A percentile compares a stretch with the other conserved stretches of the same genome.
Evolutionary conservation across 2,329 filamentous ascomycete genomes (phyloP).

Genomic region (Celoporthe dispersa): DNA sequence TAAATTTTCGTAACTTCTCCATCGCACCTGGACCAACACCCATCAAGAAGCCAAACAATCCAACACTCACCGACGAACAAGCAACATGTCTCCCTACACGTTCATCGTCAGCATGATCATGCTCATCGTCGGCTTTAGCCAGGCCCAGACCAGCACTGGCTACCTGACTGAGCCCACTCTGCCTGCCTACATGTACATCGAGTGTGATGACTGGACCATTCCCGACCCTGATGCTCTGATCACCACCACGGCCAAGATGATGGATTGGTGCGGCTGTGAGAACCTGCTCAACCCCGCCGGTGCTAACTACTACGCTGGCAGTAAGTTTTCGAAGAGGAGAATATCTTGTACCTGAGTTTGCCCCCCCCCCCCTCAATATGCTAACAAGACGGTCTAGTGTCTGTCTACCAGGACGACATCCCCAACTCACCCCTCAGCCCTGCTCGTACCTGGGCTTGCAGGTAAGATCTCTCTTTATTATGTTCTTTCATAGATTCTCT

Average conservation of each 20-base stretch:
- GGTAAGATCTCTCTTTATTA: not conserved
- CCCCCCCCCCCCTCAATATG: not conserved
- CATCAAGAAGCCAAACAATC: not conserved
- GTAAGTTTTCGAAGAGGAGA: not conserved
- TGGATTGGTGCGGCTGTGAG: conserved; percentile 14
- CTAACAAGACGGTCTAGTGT: not conserved
- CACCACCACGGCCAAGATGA: conserved; percentile 6
- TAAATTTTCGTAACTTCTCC: not conserved
- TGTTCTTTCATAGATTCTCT: too few species aligned
- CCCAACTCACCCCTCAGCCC: not conserved
- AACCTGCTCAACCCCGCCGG: conserved; percentile 5
- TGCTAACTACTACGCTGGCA: not conserved
- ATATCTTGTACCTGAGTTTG: not conserved
- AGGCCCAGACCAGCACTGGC: not conserved
- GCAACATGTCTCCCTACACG: not conserved
- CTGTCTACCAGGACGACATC: not conserved
- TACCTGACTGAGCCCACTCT: not conserved
- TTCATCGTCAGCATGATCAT: not conserved
- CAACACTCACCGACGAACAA: not conserved
- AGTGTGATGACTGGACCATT: not conserved
- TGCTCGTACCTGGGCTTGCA: not conserved
- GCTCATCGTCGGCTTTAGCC: not conserved
- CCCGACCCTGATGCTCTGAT: conserved; percentile 1
- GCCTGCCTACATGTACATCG: not conserved
- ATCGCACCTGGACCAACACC: not conserved